Conservation (phyloP, 2,329 filamentous ascomycete species). For the Pseudogymnoascus sp. region DNA sequence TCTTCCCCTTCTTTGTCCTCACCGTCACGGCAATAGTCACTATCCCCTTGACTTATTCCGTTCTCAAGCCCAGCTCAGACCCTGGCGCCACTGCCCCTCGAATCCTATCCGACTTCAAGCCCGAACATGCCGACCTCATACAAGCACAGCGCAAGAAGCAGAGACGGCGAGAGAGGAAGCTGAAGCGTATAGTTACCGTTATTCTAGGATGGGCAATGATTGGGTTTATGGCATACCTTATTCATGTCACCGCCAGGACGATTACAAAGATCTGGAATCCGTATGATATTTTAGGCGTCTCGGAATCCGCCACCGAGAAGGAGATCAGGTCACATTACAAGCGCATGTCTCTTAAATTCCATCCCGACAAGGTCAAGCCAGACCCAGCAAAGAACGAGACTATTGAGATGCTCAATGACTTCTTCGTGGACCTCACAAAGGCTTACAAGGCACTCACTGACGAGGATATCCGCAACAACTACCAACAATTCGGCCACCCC, state of each 20-base stretch:
- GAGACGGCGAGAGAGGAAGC: slow-evolving; percentile 77
- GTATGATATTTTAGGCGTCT: slow-evolving; percentile 84
- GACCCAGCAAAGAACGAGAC: slow-evolving; percentile 86
- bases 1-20: slow-evolving; percentile 98
- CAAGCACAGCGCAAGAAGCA: slow-evolving; percentile 74
- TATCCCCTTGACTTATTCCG: slow-evolving; percentile 78
- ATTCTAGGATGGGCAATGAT: slow-evolving; percentile 74
- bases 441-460: slow-evolving; percentile 97
- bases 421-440: slow-evolving; percentile 92
- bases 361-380: slow-evolving; percentile 86
- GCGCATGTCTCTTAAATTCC: slow-evolving; percentile 72
- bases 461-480: slow-evolving; percentile 95
- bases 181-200: slow-evolving; percentile 75
- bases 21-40: slow-evolving; percentile 83
- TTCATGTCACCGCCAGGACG: slow-evolving; percentile 65
- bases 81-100: slow-evolving; percentile 72
- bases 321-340: slow-evolving; percentile 89
- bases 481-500: slow-evolving; percentile 87
- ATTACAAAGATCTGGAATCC: slow-evolving; percentile 85
- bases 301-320: slow-evolving; percentile 78
- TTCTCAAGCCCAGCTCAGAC: slow-evolving; percentile 68
- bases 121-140: slow-evolving; percentile 75
- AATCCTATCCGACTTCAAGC: slow-evolving; percentile 73
- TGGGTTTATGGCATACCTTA: slow-evolving; percentile 86
- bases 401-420: slow-evolving; percentile 69